These are phyloP conservation scores for Tuber calosporum DNA, from an alignment of 495 filamentous ascomycete genomes.

Conservation along the genomic window DNA sequence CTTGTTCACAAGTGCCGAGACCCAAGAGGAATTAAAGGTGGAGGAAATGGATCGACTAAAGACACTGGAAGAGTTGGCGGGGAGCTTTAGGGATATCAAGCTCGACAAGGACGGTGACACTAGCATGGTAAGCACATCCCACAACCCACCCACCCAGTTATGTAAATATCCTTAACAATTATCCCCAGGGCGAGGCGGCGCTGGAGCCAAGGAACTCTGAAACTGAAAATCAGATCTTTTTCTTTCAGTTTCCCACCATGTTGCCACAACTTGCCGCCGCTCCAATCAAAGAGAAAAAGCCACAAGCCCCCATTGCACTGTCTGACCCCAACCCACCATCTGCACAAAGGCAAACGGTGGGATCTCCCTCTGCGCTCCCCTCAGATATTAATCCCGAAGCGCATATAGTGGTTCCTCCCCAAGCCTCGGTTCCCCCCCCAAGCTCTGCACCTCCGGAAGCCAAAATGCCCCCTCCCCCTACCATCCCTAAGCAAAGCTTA, in stretches of 20 bases:
- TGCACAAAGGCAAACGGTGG: background rate
- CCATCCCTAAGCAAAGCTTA: conserved; percentile 13
- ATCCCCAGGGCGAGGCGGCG: background rate
- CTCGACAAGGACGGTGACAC: conserved; percentile 25
- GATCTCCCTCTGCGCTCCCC: background rate
- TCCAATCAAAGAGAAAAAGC: conserved; percentile 1
- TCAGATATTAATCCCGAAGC: background rate
- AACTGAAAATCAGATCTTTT: conserved; percentile 41
- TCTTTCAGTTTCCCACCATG: conserved; percentile 40
- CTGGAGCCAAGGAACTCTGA: conserved; percentile 23
- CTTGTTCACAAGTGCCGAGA: conserved; percentile 20
- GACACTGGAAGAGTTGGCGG: conserved; percentile 37
- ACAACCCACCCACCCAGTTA: no score
- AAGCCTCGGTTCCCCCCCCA: background rate
- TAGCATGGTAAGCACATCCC: conserved; percentile 18
- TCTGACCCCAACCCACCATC: background rate
- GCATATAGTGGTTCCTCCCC: background rate
- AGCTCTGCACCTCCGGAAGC: background rate
- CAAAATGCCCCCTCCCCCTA: conserved; percentile 12
- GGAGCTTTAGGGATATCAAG: conserved; percentile 16
- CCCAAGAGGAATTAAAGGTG: conserved; percentile 34
- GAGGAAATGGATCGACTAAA: conserved; percentile 32
- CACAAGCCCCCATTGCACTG: background rate
- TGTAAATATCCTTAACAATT: background rate
- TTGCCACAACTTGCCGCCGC: conserved; percentile 30